Evolutionary conservation across 2,329 filamentous ascomycete genomes (phyloP).

Genomic region (Dactylellina sp.): DNA sequence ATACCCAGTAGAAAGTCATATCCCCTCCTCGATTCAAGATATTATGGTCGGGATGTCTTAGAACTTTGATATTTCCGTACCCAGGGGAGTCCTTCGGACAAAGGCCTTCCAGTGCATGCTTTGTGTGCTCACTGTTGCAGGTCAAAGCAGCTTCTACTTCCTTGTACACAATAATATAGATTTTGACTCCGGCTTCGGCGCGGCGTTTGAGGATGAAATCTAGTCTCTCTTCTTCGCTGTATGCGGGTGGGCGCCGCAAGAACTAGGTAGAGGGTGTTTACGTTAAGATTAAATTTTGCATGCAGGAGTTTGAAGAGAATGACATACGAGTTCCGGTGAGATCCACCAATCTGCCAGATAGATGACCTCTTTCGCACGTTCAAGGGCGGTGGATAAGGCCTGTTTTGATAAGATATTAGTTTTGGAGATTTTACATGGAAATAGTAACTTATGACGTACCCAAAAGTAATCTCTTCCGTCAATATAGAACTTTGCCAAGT

Average conservation of each 20-base stretch:
- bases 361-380: conserved; percentile 88
- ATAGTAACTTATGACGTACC: conserved; percentile 64
- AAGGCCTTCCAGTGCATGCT: conserved; percentile 81
- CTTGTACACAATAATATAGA: conserved; percentile 92
- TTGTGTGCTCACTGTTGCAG: conserved; percentile 93
- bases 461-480: conserved; percentile 96
- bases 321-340: conserved; percentile 75
- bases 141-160: conserved; percentile 84
- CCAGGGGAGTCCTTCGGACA: conserved; percentile 85
- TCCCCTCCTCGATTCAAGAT: conserved; percentile 92
- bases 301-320: not conserved
- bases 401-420: conserved; percentile 48
- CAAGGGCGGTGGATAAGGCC: conserved; percentile 86
- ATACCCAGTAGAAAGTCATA: conserved; percentile 91
- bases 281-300: conserved; percentile 6
- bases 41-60: conserved; percentile 95
- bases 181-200: conserved; percentile 92
- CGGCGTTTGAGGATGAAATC: conserved; percentile 88
- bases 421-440: conserved; percentile 54
- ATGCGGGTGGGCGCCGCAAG: conserved; percentile 82
- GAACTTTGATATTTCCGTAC: conserved; percentile 85
- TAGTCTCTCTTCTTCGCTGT: conserved; percentile 85
- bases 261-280: conserved; percentile 66
- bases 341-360: conserved; percentile 99
- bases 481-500: conserved; percentile 95